Conservation (phyloP, 208 protist genomes). For the Acanthamoeba lenticulata region DNA sequence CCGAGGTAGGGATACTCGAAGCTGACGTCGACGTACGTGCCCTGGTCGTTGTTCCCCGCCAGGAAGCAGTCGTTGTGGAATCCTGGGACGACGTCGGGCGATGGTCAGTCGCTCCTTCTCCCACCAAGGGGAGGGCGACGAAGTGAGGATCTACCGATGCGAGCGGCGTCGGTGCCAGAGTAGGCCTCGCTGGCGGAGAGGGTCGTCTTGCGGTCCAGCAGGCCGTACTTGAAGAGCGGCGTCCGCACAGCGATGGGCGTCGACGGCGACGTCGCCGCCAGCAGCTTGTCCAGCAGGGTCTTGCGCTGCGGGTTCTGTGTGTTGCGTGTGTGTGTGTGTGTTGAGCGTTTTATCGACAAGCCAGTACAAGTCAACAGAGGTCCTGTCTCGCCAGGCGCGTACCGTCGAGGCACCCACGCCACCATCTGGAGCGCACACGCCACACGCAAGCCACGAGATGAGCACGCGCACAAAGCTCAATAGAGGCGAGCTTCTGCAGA, state of each 20-base stretch:
- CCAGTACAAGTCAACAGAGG: background rate
- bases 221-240: background rate
- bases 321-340: no score
- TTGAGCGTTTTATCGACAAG: no score
- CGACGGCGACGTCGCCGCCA: background rate
- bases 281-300: background rate
- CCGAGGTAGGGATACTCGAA: background rate
- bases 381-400: background rate
- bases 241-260: background rate
- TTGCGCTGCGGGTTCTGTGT: background rate
- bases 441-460: no score
- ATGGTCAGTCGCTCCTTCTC: no score
- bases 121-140: no score
- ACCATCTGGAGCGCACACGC: no score
- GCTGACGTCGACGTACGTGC: background rate
- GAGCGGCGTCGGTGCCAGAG: background rate
- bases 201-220: background rate
- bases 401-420: background rate
- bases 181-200: background rate
- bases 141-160: background rate
- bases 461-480: background rate
- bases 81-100: background rate
- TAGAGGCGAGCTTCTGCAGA: no score
- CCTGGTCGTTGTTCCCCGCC: background rate
- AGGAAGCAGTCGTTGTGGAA: conserved; percentile 43